Base-by-base conservation (phyloP, 257 asterid genomes). In the Paraleonurus japonicus region DNA sequence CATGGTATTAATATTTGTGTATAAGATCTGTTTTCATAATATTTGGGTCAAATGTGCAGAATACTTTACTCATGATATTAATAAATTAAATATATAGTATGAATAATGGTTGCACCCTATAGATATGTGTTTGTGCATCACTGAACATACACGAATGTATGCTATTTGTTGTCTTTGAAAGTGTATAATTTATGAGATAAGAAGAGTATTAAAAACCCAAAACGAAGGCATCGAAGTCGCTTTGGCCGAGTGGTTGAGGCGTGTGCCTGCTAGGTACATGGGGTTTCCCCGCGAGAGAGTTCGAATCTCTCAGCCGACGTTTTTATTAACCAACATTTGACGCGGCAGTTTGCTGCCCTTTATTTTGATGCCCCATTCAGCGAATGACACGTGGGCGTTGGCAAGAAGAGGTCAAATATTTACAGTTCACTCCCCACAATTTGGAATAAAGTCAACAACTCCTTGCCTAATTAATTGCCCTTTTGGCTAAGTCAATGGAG, bases 241-340 rank as follows among this genome's bases (percentile, higher is more conserved):
- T 85, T 88, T 85, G 95, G 91, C 89, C 89, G 92, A 84, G 92
- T 86, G 89, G 89, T 84, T 83, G 83, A 81, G 88, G 85, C 85
- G 85, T 83, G 88, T 85, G 85, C 87, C 87, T 83, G 85, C 89
- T 84, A 84, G 81, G 89, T 90, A 90, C 97, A 88, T 92, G 96
- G 96, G 96, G 90, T 86, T 81, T 88, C 89, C 92, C 98, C 98
- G 96, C 96, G n/a, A n/a, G 95, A 90, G 98, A 92, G 98, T 88
- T 90, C 94, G 96, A 90, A 86, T 90, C 96, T 90, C 97, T 86
- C 97, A 88, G 97, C 96, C 95, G 72, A 70, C 72, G 76, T n/a
- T n/a, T n/a, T n/a, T n/a, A 7, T 35, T 7, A 2, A n/a, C 30
- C 54, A 27, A 54, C 22, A 15, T 27, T 55, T 6, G 67, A 78